These are phyloP conservation scores for Hordeum marinum DNA, from an alignment of 176 grass and related monocot species.

Conservation along the genomic window DNA sequence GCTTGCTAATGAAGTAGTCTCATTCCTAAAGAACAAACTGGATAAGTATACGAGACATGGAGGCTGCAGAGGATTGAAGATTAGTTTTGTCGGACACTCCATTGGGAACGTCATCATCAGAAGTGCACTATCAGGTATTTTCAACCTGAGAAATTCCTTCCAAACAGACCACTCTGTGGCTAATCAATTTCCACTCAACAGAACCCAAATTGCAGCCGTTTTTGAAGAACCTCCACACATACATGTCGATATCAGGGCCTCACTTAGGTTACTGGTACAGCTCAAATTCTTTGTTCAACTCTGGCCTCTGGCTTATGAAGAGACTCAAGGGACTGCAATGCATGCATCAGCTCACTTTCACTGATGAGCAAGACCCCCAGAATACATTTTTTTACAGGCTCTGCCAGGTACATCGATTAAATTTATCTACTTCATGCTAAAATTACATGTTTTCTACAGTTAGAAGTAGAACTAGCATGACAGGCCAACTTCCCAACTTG, in stretches of 20 bases:
- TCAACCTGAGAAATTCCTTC: background rate
- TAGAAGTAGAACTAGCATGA: background rate
- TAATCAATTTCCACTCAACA: constrained; percentile 37
- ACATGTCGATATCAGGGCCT: constrained; percentile 90
- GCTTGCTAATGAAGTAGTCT: constrained; percentile 65
- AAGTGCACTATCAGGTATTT: constrained; percentile 72
- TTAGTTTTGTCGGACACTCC: constrained; percentile 94
- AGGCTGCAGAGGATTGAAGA: constrained; percentile 67
- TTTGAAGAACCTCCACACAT: constrained; percentile 75
- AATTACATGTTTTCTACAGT: background rate
- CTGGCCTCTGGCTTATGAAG: constrained; percentile 89
- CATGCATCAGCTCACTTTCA: constrained; percentile 95
- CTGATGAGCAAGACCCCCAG: constrained; percentile 65
- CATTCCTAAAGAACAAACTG: constrained; percentile 59
- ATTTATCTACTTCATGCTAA: background rate
- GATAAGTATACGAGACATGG: constrained; percentile 64
- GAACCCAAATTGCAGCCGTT: constrained; percentile 58
- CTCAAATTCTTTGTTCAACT: constrained; percentile 89
- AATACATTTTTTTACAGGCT: constrained; percentile 86
- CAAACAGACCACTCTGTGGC: background rate
- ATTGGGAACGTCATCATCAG: constrained; percentile 93
- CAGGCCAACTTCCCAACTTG: constrained; percentile 5
- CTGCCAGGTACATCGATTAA: constrained; percentile 53
- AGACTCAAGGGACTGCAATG: constrained; percentile 76
- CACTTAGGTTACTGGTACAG: constrained; percentile 95